Percentiles rank a stretch among this genome's conserved stretches.
Conservation (phyloP, 2,329 filamentous ascomycete genomes). For the Aspergillus udagawae region DNA sequence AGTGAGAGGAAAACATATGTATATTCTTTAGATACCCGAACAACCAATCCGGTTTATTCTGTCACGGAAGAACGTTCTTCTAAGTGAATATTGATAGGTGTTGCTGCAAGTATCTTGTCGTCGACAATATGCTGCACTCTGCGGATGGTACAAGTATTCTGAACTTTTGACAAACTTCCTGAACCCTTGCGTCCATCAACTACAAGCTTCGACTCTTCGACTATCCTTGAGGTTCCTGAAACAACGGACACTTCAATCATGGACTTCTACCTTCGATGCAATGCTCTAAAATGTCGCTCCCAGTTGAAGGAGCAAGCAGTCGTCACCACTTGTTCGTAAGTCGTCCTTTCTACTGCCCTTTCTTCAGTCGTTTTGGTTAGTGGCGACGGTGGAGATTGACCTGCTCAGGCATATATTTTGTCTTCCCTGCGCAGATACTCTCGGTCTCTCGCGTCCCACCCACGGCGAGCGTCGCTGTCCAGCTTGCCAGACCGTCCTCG, state of each 20-base stretch:
- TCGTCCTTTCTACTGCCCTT: slow-evolving; percentile 1
- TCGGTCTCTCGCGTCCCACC: slow-evolving; percentile 57
- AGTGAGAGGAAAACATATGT: slow-evolving; percentile 5
- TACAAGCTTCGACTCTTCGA: background rate
- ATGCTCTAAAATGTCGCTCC: slow-evolving; percentile 69
- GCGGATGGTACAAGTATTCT: background rate
- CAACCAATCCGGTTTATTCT: background rate
- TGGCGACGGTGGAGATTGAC: slow-evolving; percentile 7
- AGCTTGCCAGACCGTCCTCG: slow-evolving; percentile 66
- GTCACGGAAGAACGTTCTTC: background rate
- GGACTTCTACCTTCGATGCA: slow-evolving; percentile 75
- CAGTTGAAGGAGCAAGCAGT: slow-evolving; percentile 68
- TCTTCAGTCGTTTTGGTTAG: slow-evolving; percentile 4
- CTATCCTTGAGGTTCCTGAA: background rate
- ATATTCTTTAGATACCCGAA: slow-evolving; percentile 9
- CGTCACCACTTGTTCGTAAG: slow-evolving; percentile 83
- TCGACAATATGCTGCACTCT: background rate
- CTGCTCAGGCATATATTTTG: slow-evolving; percentile 76
- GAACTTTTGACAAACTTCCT: background rate
- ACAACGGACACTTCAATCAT: slow-evolving; percentile 43
- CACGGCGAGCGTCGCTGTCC: slow-evolving; percentile 62
- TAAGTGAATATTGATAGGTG: slow-evolving; percentile 7
- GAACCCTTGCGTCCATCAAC: slow-evolving; percentile 2
- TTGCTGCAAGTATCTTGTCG: background rate
- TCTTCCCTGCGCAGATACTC: slow-evolving; percentile 62